These are phyloP conservation scores for Pythium utonaiense DNA, from an alignment of 352 stramenopile genomes.

Conservation along the genomic window DNA sequence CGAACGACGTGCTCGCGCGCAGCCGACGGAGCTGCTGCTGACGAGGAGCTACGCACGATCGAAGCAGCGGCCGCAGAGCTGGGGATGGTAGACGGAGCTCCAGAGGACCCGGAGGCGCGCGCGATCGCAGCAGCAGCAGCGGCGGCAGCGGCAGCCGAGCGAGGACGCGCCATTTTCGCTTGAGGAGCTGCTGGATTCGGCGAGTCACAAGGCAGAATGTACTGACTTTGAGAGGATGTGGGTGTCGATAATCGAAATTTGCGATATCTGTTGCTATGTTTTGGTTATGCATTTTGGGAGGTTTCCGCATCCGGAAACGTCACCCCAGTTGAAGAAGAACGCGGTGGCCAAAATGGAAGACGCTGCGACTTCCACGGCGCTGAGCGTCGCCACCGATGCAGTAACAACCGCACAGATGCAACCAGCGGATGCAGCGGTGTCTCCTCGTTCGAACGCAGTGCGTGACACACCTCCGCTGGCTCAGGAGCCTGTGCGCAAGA, in stretches of 20 bases:
- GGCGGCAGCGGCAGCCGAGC: conserved; percentile 12
- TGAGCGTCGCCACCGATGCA: neutral
- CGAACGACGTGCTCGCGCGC: conserved; percentile 33
- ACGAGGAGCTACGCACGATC: no score
- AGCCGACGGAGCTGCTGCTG: neutral
- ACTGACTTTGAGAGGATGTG: neutral
- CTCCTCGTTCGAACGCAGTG: neutral
- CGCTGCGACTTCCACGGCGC: neutral
- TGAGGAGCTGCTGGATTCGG: neutral
- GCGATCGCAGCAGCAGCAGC: conserved; percentile 22
- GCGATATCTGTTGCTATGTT: neutral
- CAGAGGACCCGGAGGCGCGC: conserved; percentile 1
- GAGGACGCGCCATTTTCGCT: neutral
- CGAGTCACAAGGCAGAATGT: neutral
- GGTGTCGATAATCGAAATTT: neutral
- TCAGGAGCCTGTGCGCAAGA: conserved; percentile 9
- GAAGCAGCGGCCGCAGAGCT: no score
- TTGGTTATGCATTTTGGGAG: conserved; percentile 3
- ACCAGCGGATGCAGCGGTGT: neutral
- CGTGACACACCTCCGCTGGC: neutral
- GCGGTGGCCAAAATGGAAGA: neutral
- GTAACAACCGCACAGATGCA: neutral
- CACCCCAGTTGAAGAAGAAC: conserved; percentile 16
- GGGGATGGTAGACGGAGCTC: neutral
- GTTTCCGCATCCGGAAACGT: conserved; percentile 16